phyloP scores from a whole-genome alignment of 78 protist species.

The Dictyostelium intermedium region DNA sequence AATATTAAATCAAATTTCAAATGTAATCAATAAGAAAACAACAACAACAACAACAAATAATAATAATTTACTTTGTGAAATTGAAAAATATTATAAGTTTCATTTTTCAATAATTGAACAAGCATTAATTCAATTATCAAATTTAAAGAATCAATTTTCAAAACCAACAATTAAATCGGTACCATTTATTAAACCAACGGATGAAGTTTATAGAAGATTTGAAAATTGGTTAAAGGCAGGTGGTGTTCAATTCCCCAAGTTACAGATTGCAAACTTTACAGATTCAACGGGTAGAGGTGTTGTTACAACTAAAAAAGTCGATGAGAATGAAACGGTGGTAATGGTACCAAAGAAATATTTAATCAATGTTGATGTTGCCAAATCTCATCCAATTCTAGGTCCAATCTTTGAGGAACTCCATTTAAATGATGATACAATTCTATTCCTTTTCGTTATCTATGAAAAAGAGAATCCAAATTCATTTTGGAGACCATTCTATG shows the following conservation, averaged over 20 bases:
- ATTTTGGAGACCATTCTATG: conserved; percentile 77
- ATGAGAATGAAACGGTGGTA: conserved; percentile 27
- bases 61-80: not conserved
- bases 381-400: conserved; percentile 31
- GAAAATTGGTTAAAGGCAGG: conserved; percentile 46
- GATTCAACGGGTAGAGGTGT: conserved; percentile 75
- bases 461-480: conserved; percentile 74
- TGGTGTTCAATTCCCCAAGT: conserved; percentile 48
- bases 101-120: conserved; percentile 57
- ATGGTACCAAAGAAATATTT: conserved; percentile 38
- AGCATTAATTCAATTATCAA: conserved; percentile 11
- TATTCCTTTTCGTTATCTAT: conserved; percentile 71
- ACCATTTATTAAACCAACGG: conserved; percentile 33
- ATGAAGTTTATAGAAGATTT: conserved; percentile 49
- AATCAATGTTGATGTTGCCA: conserved; percentile 48
- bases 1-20: conserved; percentile 7
- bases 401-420: conserved; percentile 35
- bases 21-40: not conserved
- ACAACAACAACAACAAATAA: too few relatives aligned
- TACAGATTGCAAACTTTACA: conserved; percentile 66
- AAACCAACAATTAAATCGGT: not conserved
- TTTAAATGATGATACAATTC: conserved; percentile 60
- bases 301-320: conserved; percentile 52
- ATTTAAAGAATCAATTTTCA: conserved; percentile 4
- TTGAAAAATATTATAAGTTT: conserved; percentile 48